Evolutionary conservation across 1,284 basidiomycete species (phyloP).

Genomic region (Heterobasidion occidentale): DNA sequence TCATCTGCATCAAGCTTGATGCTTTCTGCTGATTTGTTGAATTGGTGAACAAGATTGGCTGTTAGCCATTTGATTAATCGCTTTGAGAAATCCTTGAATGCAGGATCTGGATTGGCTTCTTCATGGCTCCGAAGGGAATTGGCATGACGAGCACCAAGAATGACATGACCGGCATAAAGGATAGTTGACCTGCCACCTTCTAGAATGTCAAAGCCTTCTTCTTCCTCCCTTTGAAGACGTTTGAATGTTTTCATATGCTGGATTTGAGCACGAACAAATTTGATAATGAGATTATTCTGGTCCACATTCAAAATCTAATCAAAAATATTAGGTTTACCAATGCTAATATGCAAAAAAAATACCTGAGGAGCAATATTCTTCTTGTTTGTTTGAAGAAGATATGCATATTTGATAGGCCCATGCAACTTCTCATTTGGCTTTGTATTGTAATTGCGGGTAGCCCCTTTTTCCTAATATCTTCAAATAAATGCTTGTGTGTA

Average conservation of each 20-base stretch:
- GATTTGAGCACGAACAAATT: constrained; percentile 6
- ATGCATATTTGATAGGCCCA: constrained; percentile 16
- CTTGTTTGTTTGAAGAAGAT: constrained; percentile 20
- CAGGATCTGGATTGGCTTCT: not conserved
- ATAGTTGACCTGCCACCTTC: not conserved
- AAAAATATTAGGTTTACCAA: too few species aligned
- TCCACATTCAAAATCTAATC: constrained; percentile 12
- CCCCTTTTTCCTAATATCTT: constrained; percentile 18
- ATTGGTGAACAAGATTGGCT: not conserved
- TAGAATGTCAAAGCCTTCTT: not conserved
- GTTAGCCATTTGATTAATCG: constrained; percentile 1
- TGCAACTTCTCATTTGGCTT: constrained; percentile 19
- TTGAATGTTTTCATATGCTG: not conserved
- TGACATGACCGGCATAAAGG: constrained; percentile 2
- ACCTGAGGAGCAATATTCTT: constrained; percentile 19
- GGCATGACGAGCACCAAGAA: not conserved
- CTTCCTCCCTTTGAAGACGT: not conserved
- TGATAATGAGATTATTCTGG: constrained; percentile 3
- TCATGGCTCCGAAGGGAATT: not conserved
- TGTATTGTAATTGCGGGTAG: constrained; percentile 13
- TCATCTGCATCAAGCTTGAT: constrained; percentile 1
- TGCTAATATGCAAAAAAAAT: constrained; percentile 1
- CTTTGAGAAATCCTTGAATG: constrained; percentile 6
- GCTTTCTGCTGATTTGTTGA: not conserved
- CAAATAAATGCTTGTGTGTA: constrained; percentile 11